These are phyloP conservation scores for Cyclotella cryptica DNA, from an alignment of 108 stramenopile species.

Conservation along the genomic window DNA sequence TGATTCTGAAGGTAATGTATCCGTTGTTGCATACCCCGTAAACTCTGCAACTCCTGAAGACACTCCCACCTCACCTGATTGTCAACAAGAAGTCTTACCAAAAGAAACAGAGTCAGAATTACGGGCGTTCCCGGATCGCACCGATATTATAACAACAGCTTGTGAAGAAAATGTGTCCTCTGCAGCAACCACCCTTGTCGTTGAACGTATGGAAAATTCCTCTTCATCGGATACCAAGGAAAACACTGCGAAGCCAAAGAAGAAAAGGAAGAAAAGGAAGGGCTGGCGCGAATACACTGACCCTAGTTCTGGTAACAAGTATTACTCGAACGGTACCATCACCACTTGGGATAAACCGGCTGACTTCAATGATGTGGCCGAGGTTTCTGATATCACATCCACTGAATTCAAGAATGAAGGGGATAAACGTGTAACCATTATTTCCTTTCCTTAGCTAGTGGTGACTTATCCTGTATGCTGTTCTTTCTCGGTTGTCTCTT, in stretches of 20 bases:
- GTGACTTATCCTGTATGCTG: no score
- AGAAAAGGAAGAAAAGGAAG: slow-evolving; percentile 24
- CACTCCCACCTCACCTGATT: not conserved
- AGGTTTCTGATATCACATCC: no score
- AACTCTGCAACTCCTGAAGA: not conserved
- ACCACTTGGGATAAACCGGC: slow-evolving; percentile 82
- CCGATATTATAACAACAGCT: slow-evolving; percentile 1
- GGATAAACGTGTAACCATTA: no score
- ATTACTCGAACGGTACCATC: slow-evolving; percentile 77
- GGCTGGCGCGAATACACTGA: slow-evolving; percentile 74
- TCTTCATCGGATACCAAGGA: not conserved
- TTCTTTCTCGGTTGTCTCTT: no score
- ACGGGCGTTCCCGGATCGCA: not conserved
- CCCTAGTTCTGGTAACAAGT: slow-evolving; percentile 62
- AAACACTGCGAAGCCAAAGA: not conserved
- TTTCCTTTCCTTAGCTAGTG: no score
- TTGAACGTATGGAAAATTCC: no score
- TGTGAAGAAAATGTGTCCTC: slow-evolving; percentile 4
- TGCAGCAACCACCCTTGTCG: not conserved
- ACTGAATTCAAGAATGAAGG: no score
- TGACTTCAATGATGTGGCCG: slow-evolving; percentile 14
- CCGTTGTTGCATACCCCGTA: not conserved
- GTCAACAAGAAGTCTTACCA: not conserved
- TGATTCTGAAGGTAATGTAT: slow-evolving; percentile 11
- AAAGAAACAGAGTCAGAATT: not conserved